These are phyloP conservation scores for Eimeria sp. DNA, from an alignment of 169 alveolate genomes.

Conservation along the genomic window DNA sequence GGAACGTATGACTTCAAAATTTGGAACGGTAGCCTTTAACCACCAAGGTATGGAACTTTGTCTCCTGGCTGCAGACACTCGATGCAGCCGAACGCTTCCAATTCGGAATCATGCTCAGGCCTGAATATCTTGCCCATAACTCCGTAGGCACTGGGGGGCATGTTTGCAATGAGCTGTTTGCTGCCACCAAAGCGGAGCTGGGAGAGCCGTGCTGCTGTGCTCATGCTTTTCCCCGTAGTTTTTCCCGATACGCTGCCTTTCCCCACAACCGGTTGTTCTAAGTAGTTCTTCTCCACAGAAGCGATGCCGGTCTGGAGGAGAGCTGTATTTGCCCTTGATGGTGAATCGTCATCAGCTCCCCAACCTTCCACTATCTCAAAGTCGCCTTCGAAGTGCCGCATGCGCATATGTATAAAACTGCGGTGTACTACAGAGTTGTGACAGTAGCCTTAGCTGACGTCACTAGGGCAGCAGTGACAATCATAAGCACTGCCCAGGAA, in stretches of 20 bases:
- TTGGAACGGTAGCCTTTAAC: not conserved
- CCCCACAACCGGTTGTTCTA: constrained; percentile 49
- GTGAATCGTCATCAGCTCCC: constrained; percentile 27
- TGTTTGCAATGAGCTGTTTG: constrained; percentile 61
- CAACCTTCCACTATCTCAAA: constrained; percentile 19
- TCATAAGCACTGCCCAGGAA: too few species aligned
- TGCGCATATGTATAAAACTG: not conserved
- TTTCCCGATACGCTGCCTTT: constrained; percentile 68
- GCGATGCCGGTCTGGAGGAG: constrained; percentile 19
- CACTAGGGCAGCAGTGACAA: not conserved
- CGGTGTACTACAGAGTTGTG: not conserved
- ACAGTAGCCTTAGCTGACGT: not conserved
- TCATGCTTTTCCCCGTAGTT: constrained; percentile 69
- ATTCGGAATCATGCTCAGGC: constrained; percentile 55
- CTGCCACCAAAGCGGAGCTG: constrained; percentile 71
- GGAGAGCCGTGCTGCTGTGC: constrained; percentile 74
- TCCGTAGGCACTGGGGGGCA: constrained; percentile 66
- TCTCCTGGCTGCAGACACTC: constrained; percentile 74
- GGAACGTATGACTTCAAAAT: not conserved
- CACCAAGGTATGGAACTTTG: constrained; percentile 66
- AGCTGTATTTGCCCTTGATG: not conserved
- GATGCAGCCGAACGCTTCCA: constrained; percentile 76
- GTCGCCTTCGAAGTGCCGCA: constrained; percentile 43
- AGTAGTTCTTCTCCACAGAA: constrained; percentile 45
- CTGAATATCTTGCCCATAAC: constrained; percentile 57